Conservation (phyloP, 2,329 filamentous ascomycete species). For the Zymoseptoria passerinii region DNA sequence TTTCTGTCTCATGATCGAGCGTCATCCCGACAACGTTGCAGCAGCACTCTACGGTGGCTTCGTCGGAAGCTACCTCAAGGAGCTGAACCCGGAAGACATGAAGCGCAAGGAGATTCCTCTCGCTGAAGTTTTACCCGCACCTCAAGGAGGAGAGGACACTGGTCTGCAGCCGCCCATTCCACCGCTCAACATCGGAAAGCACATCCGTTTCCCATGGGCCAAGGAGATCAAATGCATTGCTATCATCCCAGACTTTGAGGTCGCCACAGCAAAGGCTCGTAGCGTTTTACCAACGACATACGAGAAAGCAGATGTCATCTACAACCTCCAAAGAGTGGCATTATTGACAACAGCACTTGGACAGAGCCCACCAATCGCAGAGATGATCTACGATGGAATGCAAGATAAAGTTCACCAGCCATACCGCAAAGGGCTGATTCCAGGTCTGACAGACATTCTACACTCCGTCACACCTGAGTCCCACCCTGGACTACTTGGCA, state of each 20-base stretch:
- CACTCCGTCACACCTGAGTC: constrained; percentile 81
- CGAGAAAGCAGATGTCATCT: constrained; percentile 74
- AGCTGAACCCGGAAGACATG: constrained; percentile 78
- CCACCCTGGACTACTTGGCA: constrained; percentile 81
- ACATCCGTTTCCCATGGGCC: constrained; percentile 91
- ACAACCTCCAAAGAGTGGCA: constrained; percentile 91
- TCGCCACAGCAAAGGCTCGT: constrained; percentile 85
- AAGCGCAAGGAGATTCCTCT: constrained; percentile 88
- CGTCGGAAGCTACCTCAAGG: constrained; percentile 92
- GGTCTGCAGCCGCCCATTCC: constrained; percentile 78
- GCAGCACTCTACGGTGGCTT: constrained; percentile 94
- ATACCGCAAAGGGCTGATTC: constrained; percentile 85
- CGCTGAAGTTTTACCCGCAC: constrained; percentile 82
- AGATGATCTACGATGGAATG: constrained; percentile 96
- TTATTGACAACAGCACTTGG: constrained; percentile 83
- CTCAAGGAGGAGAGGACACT: constrained; percentile 84
- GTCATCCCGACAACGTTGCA: constrained; percentile 89
- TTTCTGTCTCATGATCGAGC: constrained; percentile 93
- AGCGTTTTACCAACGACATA: constrained; percentile 76
- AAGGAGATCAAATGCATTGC: constrained; percentile 93
- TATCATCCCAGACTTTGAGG: constrained; percentile 92
- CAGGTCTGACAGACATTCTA: constrained; percentile 82
- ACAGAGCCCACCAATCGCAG: constrained; percentile 79
- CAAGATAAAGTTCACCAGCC: constrained; percentile 98
- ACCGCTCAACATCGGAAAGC: constrained; percentile 87